Conservation (phyloP, 257 asterid species). For the Plectranthus barbatus region DNA sequence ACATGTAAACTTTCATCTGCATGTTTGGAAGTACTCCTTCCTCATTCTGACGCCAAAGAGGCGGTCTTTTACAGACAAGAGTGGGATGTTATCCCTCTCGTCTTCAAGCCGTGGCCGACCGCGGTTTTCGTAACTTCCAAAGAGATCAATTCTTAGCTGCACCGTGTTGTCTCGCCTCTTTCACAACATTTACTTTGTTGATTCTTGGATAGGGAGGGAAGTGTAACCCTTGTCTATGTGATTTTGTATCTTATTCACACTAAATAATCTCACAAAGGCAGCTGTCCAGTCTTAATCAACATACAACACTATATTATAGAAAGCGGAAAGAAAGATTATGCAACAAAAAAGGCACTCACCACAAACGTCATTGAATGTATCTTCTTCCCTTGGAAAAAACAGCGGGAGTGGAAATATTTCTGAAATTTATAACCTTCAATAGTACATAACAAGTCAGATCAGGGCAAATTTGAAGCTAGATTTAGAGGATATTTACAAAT, state of each 20-base stretch:
- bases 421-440: background rate
- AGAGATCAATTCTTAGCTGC: background rate
- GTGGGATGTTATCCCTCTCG: constrained; percentile 11
- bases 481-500: constrained; percentile 38
- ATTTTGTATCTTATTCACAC: no score
- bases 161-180: no score
- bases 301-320: background rate
- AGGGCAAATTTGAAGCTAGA: background rate
- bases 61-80: constrained; percentile 12
- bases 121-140: background rate
- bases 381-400: constrained; percentile 40
- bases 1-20: constrained; percentile 7
- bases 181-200: no score
- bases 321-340: background rate
- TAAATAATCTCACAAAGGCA: no score
- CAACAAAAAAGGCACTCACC: background rate
- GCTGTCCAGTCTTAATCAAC: no score
- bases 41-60: background rate
- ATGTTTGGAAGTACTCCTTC: constrained; percentile 4
- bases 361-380: background rate
- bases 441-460: no score
- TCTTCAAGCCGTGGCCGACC: constrained; percentile 13
- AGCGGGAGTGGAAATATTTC: constrained; percentile 21
- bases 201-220: no score
- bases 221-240: no score